A percentile compares a stretch with the other conserved stretches of the same genome.
These are phyloP conservation scores for Amanita muscaria DNA, from an alignment of 768 basidiomycete species.

Conservation along the genomic window DNA sequence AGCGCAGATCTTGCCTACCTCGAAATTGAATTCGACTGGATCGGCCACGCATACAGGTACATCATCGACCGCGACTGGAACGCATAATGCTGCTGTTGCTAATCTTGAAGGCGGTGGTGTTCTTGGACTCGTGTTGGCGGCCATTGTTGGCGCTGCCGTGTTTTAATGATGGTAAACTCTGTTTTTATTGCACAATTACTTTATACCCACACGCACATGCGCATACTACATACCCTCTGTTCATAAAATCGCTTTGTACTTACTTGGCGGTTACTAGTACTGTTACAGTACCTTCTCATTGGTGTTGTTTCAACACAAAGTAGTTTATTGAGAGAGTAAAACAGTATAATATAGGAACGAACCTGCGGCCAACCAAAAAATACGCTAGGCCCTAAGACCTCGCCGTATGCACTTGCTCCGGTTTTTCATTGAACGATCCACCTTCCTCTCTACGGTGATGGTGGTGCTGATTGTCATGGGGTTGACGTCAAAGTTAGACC, in stretches of 20 bases:
- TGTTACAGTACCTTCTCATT: too few species aligned
- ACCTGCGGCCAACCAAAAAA: too few species aligned
- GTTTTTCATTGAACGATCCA: constrained; percentile 16
- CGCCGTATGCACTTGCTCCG: background rate
- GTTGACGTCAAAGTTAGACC: constrained; percentile 50
- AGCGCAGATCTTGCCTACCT: constrained; percentile 2
- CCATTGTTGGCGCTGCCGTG: constrained; percentile 27
- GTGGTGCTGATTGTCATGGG: constrained; percentile 60
- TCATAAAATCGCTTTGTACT: too few species aligned
- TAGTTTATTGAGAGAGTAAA: too few species aligned
- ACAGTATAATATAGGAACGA: too few species aligned
- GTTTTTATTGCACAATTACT: background rate
- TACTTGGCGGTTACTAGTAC: too few species aligned
- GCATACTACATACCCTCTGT: background rate
- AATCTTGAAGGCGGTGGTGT: constrained; percentile 20
- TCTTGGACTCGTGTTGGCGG: constrained; percentile 26
- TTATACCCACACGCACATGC: too few species aligned
- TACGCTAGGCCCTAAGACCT: constrained; percentile 11
- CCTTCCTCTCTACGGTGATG: constrained; percentile 37
- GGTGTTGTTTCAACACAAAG: too few species aligned
- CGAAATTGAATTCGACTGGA: background rate
- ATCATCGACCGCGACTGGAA: constrained; percentile 13
- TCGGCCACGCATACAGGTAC: constrained; percentile 6
- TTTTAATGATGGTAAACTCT: constrained; percentile 20
- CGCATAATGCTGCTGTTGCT: constrained; percentile 20